Base-by-base conservation (phyloP, 768 basidiomycete species). In the Pulveroboletus frians region DNA sequence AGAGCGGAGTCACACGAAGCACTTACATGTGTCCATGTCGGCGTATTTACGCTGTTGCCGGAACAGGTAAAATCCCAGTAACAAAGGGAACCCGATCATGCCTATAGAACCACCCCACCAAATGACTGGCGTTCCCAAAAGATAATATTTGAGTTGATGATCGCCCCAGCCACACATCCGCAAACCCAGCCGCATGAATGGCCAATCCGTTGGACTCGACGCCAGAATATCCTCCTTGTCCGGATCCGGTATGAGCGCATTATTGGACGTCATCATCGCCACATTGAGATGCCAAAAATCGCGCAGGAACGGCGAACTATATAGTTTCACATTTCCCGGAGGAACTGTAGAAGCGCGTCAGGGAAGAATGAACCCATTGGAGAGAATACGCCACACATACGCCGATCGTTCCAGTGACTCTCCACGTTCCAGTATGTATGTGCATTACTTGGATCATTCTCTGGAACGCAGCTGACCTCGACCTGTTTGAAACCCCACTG, bases 401-500 rank as follows among this genome's bases (percentile, higher is more conserved):
- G 69, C 62, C 92, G 80, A 47, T 92, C 86, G 65, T 99, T 99
- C 88, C 87, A 92, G 66, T 99, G 96, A 60, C 83, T 88, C 69
- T 99, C 96, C 46, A 99, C 88, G 64, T 99, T 99, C 96, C 96
- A 99, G 61, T 92, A 89, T 3, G 93, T 95, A 67, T 92, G 90
- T 15, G 76, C 63, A 66, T 97, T 88, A 15, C 71, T 74, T 1
- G 82, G 83, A 58, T 88, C 80, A 59, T 93, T 88, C 66, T 91
- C 85, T 69, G 88, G 90, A 46, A 85, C 85, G 67, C 96, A 99
- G 57, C 83, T 88, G 40, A 97, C 94, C 67, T 99, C 96, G 45
- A 97, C 78, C 71, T 99, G 95, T 71, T 99, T 98, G 78, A 96
- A 98, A 10, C 95, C 95, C 96, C 96, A 99, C 69, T 95, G 91